Evolutionary conservation across 148 eudicot genomes (phyloP), one percentile per base, ranked within the genome.

Genomic region (Heliamphora exappendiculata): DNA sequence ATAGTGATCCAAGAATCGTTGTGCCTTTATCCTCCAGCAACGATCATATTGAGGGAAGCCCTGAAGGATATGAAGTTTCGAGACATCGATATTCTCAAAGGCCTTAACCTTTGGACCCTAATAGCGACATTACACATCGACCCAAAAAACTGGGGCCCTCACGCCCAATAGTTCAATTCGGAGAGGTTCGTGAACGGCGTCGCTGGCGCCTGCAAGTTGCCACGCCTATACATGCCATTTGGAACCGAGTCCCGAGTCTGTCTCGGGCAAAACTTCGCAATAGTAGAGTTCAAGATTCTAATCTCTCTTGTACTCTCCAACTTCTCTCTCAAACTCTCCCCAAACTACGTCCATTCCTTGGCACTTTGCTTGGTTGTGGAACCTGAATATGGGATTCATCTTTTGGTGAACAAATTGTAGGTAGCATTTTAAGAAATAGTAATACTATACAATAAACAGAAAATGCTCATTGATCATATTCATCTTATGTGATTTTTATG

Each of bases 1-100:
- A 67, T 76, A 66, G 79, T 76, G 49, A 53, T 76, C 22, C 79
- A 76, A 76, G 79, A 76, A 41, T 51, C 79, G 0, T 1, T 76
- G 41, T 64, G 79, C 9, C 54, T 76, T 0, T 76, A 76, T 28
- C 73, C 79, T 3, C 62, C 72, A 7, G 79, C 62, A 3, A 26
- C 6, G 0, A 45, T 41, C 0, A 22, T 77, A n/a, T 55, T 67
- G 10, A 70, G 80, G 44, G 80, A 77, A 36, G 67, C 75, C 50
- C 29, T 77, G 2, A 70, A 70, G 62, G 80, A 77, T 44, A 33
- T 77, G 26, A 55, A 59, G 16, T 69, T 77, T 0, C 67, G 74
- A 9, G 68, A 68, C 11, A 77, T 77, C n/a, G 28, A 76, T 1
- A 29, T 76, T 4, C 79, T 74, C 9, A 7, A 76, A 42, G 79